Evolutionary conservation across 768 basidiomycete genomes (phyloP).

Genomic region (Guyanaporus albipodus): DNA sequence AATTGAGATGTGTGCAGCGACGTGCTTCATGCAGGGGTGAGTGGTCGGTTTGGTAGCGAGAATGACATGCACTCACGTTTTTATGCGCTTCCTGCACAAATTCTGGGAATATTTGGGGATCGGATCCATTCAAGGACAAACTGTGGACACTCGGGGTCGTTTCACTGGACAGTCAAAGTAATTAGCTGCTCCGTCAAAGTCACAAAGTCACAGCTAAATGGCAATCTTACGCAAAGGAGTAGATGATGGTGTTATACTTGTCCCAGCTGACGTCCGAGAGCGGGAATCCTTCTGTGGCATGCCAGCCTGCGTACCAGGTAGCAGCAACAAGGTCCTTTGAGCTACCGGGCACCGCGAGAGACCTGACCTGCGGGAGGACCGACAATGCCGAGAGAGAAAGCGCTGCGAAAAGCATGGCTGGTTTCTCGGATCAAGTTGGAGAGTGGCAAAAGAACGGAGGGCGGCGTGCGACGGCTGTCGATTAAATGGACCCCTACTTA

Average conservation of each 20-base stretch:
- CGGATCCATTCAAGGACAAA: slow-evolving; percentile 38
- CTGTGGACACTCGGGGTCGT: slow-evolving; percentile 32
- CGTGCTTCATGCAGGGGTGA: slow-evolving; percentile 37
- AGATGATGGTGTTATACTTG: slow-evolving; percentile 65
- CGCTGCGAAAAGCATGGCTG: not conserved
- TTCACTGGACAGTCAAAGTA: slow-evolving; percentile 20
- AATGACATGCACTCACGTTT: slow-evolving; percentile 25
- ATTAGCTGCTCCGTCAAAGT: not conserved
- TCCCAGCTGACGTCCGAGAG: slow-evolving; percentile 56
- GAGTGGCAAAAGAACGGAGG: not conserved
- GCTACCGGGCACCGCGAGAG: not conserved
- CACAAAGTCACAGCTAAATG: too few species aligned
- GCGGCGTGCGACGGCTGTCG: not conserved
- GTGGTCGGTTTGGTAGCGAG: not conserved
- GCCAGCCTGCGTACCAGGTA: slow-evolving; percentile 48
- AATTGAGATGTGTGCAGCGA: slow-evolving; percentile 54
- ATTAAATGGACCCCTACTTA: slow-evolving; percentile 3
- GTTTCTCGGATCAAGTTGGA: not conserved
- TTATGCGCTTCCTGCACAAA: slow-evolving; percentile 49
- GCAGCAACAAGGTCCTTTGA: slow-evolving; percentile 37
- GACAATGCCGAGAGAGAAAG: not conserved
- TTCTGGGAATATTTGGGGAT: slow-evolving; percentile 41
- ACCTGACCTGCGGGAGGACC: not conserved
- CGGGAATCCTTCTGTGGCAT: slow-evolving; percentile 48
- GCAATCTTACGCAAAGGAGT: slow-evolving; percentile 57